Percentiles rank a stretch among this genome's conserved stretches.
phyloP scores from a whole-genome alignment of 2,329 filamentous ascomycete species.

The Diaporthe vaccinii region DNA sequence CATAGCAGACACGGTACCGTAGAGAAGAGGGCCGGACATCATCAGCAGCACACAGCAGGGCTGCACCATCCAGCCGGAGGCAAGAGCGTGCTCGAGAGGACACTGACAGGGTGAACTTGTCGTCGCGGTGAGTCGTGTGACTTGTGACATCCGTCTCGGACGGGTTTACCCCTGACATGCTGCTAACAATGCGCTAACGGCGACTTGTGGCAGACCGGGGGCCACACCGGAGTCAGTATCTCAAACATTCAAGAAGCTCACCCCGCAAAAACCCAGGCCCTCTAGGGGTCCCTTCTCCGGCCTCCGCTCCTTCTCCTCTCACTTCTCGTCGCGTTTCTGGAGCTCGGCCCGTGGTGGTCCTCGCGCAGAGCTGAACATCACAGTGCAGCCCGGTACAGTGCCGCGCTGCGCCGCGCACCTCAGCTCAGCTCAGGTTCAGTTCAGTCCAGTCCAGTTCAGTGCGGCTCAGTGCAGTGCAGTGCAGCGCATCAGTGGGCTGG shows the following conservation, averaged over 20 bases:
- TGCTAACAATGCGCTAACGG: conserved; percentile 32
- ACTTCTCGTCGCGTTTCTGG: conserved; percentile 18
- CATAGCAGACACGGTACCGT: not conserved
- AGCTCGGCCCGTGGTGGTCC: conserved; percentile 22
- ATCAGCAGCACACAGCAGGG: no score
- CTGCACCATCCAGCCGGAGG: not conserved
- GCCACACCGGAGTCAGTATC: conserved; percentile 26
- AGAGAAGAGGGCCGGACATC: not conserved
- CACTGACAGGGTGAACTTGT: not conserved
- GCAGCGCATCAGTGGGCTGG: not conserved
- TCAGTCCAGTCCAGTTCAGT: not conserved
- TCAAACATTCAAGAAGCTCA: conserved; percentile 25
- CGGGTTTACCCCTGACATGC: conserved; percentile 23
- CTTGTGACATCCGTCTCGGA: conserved; percentile 32
- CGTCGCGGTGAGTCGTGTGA: conserved; percentile 3
- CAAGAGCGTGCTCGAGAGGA: not conserved
- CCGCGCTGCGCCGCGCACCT: not conserved
- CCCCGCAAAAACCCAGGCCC: conserved; percentile 26
- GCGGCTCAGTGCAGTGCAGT: not conserved
- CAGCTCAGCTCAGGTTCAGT: conserved; percentile 11
- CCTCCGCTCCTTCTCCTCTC: conserved; percentile 31
- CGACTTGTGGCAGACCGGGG: conserved; percentile 22
- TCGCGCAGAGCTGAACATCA: conserved; percentile 5
- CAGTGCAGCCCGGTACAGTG: conserved; percentile 11
- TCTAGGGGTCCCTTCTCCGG: conserved; percentile 15